Evolutionary conservation across 2,329 filamentous ascomycete genomes (phyloP).

Genomic region (Blastomyces parvus): DNA sequence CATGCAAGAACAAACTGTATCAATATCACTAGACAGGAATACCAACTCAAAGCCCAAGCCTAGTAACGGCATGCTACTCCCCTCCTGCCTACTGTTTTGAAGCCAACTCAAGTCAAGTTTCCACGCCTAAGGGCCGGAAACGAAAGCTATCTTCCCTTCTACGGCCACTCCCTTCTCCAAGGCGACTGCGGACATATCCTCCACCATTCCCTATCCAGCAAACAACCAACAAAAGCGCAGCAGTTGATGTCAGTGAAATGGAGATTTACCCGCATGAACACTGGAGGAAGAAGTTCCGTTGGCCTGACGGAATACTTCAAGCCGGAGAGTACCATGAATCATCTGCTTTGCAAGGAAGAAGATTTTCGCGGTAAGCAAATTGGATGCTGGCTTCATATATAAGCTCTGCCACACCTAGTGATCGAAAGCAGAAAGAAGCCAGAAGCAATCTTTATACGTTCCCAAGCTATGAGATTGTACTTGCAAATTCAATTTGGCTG

Average conservation of each 20-base stretch:
- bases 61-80: constrained; percentile 7
- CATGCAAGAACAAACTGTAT: no score
- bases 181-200: background rate
- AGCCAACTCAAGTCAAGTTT: constrained; percentile 19
- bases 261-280: constrained; percentile 21
- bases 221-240: background rate
- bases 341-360: constrained; percentile 26
- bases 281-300: constrained; percentile 18
- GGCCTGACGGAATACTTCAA: constrained; percentile 23
- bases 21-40: no score
- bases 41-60: no score
- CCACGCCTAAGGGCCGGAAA: constrained; percentile 16
- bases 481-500: constrained; percentile 13
- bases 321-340: constrained; percentile 20
- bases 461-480: constrained; percentile 9
- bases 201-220: background rate
- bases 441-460: constrained; percentile 15
- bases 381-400: constrained; percentile 14
- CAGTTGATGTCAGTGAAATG: constrained; percentile 6
- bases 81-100: constrained; percentile 15
- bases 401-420: constrained; percentile 16
- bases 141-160: constrained; percentile 16
- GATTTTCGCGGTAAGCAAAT: constrained; percentile 18
- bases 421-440: constrained; percentile 17
- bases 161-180: background rate